Conservation (phyloP, 2,329 filamentous ascomycete genomes). For the Alternaria tenuissima region DNA sequence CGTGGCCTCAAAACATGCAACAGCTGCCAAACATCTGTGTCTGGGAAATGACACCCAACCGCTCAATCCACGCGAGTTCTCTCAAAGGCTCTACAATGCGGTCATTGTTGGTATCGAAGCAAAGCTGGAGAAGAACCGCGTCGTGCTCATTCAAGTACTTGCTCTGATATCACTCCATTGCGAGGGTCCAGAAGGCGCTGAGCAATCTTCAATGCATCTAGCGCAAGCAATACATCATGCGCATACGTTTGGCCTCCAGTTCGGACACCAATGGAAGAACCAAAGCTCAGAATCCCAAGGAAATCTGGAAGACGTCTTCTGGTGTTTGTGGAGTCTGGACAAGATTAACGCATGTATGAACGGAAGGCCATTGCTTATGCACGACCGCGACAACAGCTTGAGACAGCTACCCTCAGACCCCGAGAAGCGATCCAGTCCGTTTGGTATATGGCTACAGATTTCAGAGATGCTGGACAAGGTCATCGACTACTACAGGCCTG, state of each 20-base stretch:
- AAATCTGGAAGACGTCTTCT: constrained; percentile 57
- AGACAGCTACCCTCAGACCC: constrained; percentile 52
- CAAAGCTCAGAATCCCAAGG: constrained; percentile 50
- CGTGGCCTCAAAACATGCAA: constrained; percentile 57
- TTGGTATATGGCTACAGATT: constrained; percentile 58
- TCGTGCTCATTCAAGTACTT: constrained; percentile 57
- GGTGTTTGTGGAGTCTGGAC: constrained; percentile 60
- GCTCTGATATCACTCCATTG: constrained; percentile 58
- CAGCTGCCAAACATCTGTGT: constrained; percentile 52
- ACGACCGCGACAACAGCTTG: constrained; percentile 58
- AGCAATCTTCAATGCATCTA: constrained; percentile 57
- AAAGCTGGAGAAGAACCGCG: constrained; percentile 55
- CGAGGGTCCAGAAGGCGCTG: constrained; percentile 58
- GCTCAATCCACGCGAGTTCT: constrained; percentile 55
- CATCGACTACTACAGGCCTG: constrained; percentile 58
- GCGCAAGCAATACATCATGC: constrained; percentile 60
- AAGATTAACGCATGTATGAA: constrained; percentile 59
- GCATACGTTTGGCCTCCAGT: constrained; percentile 59
- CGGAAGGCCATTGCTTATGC: constrained; percentile 58
- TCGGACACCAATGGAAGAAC: constrained; percentile 52
- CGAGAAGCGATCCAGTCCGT: constrained; percentile 56
- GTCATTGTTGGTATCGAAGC: constrained; percentile 53
- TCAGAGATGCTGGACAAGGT: constrained; percentile 57
- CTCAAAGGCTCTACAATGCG: constrained; percentile 54
- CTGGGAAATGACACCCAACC: constrained; percentile 46